Evolutionary conservation across 257 asterid genomes (phyloP).

Genomic region (Capsicum pubescens): DNA sequence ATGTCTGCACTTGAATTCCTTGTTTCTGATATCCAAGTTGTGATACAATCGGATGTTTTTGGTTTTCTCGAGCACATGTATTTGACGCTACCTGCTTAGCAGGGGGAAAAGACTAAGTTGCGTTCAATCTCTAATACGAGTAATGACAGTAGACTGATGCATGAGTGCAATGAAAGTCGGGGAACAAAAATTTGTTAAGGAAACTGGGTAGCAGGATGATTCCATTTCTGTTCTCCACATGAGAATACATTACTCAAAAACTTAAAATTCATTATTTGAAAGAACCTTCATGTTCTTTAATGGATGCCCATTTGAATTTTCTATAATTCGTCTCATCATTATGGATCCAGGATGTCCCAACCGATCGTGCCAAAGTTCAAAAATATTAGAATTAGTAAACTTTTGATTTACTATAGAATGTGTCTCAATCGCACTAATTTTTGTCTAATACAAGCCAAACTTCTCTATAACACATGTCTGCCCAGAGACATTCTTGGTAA

Average conservation of each 20-base stretch:
- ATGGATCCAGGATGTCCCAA: too few relatives aligned
- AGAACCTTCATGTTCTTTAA: too few relatives aligned
- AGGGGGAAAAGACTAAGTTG: not conserved
- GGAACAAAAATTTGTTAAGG: not conserved
- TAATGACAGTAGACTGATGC: not conserved
- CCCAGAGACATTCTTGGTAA: too few relatives aligned
- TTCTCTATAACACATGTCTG: too few relatives aligned
- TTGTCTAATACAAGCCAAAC: too few relatives aligned
- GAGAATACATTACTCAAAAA: not conserved
- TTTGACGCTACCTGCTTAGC: not conserved
- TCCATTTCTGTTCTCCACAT: not conserved
- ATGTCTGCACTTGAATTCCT: not conserved
- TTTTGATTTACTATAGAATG: too few relatives aligned
- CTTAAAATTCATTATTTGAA: not conserved
- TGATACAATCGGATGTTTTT: not conserved
- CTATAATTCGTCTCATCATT: too few relatives aligned
- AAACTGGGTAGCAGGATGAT: constrained; percentile 2
- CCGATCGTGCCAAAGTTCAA: too few relatives aligned
- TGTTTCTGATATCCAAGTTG: not conserved
- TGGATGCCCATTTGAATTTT: too few relatives aligned
- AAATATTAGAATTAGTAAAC: too few relatives aligned
- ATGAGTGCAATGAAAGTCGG: too few relatives aligned
- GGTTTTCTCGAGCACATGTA: not conserved
- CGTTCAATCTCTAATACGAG: not conserved
- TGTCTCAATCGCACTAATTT: too few relatives aligned